A percentile compares a stretch with the other conserved stretches of the same genome.
Conservation (phyloP, 345 rosid species). For the Populus ilicifolia region DNA sequence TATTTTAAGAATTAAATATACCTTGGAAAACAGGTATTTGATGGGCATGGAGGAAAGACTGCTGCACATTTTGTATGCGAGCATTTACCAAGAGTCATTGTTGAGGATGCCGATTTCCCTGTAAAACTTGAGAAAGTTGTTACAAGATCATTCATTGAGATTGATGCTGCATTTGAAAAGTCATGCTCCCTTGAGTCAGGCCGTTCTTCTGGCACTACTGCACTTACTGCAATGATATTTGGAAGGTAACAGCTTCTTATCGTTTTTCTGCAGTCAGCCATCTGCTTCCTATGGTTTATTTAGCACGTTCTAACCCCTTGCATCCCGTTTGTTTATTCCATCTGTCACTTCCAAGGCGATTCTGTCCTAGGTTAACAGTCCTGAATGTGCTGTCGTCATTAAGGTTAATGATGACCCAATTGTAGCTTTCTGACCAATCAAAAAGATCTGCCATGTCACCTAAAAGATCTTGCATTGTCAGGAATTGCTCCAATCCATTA, state of each 20-base stretch:
- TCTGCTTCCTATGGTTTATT: not conserved
- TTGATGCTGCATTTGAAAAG: conserved; percentile 65
- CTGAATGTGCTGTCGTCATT: not conserved
- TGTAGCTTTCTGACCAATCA: not conserved
- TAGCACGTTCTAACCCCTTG: not conserved
- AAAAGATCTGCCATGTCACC: not conserved
- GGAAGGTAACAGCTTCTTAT: conserved; percentile 50
- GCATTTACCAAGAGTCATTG: conserved; percentile 71
- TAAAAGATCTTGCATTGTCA: not conserved
- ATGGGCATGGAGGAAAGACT: conserved; percentile 82
- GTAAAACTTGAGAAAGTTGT: conserved; percentile 62
- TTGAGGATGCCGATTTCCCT: conserved; percentile 73
- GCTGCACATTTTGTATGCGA: conserved; percentile 74
- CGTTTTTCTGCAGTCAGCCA: not conserved
- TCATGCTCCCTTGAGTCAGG: conserved; percentile 45
- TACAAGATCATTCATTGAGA: conserved; percentile 60
- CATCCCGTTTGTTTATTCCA: not conserved
- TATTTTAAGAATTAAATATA: not conserved
- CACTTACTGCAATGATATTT: conserved; percentile 72
- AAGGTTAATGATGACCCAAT: not conserved
- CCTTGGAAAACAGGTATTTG: conserved; percentile 55
- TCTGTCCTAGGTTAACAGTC: not conserved
- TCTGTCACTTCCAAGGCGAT: not conserved
- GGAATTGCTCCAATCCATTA: not conserved
- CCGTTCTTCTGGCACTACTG: conserved; percentile 81